Evolutionary conservation across 2,329 filamentous ascomycete species (phyloP).

Genomic region (Thyridium curvatum): DNA sequence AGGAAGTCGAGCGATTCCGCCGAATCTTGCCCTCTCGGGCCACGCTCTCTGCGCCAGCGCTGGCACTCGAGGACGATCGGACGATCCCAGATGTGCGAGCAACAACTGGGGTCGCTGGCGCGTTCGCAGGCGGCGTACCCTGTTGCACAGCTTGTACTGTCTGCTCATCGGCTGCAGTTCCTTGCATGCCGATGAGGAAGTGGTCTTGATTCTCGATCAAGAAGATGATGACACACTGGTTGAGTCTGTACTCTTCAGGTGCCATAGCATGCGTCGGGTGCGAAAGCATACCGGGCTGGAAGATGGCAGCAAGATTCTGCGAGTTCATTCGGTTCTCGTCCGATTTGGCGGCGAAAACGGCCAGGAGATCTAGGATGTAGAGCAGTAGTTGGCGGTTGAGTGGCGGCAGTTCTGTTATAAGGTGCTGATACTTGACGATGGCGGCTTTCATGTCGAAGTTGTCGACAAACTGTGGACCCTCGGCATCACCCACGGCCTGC

Average conservation of each 20-base stretch:
- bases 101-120: constrained; percentile 37
- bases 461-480: constrained; percentile 64
- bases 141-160: constrained; percentile 60
- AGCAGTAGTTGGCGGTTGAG: constrained; percentile 89
- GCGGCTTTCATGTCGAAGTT: constrained; percentile 69
- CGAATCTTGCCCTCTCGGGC: constrained; percentile 73
- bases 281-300: constrained; percentile 92
- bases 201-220: constrained; percentile 98
- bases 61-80: constrained; percentile 79
- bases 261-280: constrained; percentile 95
- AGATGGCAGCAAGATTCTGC: constrained; percentile 90
- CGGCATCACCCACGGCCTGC: constrained; percentile 65
- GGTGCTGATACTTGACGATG: constrained; percentile 75
- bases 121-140: constrained; percentile 53
- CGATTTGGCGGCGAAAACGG: constrained; percentile 94
- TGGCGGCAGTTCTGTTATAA: constrained; percentile 89
- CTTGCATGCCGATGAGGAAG: constrained; percentile 97
- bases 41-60: constrained; percentile 81
- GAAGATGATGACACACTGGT: constrained; percentile 96
- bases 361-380: constrained; percentile 91
- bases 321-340: constrained; percentile 96
- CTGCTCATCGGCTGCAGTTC: constrained; percentile 90
- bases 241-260: constrained; percentile 86
- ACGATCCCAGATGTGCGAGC: constrained; percentile 42
- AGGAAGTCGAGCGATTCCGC: constrained; percentile 87